Conservation (phyloP, 805 yeast species). For the Candida andamanensis region DNA sequence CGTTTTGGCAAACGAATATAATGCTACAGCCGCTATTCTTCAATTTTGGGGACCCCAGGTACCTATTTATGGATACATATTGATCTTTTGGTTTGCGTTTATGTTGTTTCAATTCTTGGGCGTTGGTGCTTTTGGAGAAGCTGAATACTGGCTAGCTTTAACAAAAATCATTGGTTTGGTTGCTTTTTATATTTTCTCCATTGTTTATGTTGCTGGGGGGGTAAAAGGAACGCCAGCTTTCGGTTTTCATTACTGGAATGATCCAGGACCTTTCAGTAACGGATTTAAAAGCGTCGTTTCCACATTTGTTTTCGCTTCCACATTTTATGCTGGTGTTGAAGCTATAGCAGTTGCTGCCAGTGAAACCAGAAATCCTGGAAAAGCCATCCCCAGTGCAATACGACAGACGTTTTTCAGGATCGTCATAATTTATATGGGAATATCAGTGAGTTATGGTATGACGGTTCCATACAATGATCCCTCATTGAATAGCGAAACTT, state of each 20-base stretch:
- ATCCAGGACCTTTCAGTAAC: conserved; percentile 51
- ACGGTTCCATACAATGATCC: conserved; percentile 46
- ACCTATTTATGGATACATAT: conserved; percentile 58
- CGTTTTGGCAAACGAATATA: conserved; percentile 53
- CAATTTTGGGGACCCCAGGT: conserved; percentile 48
- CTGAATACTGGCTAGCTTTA: conserved; percentile 59
- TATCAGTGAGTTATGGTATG: conserved; percentile 45
- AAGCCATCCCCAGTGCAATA: conserved; percentile 34
- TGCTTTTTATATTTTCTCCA: conserved; percentile 54
- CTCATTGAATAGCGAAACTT: conserved; percentile 33
- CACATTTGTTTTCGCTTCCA: conserved; percentile 38
- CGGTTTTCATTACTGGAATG: conserved; percentile 47
- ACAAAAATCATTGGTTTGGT: conserved; percentile 58
- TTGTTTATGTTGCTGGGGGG: conserved; percentile 38
- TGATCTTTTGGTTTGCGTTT: conserved; percentile 47
- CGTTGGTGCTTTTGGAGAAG: conserved; percentile 56
- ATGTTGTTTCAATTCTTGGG: conserved; percentile 43
- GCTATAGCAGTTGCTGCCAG: conserved; percentile 37
- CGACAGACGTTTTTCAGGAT: conserved; percentile 42
- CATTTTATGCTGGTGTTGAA: conserved; percentile 38
- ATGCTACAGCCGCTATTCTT: conserved; percentile 55
- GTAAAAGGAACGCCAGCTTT: conserved; percentile 46
- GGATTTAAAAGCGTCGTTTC: conserved; percentile 41
- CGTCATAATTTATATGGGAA: conserved; percentile 32
- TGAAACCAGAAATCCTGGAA: conserved; percentile 34